phyloP scores from a whole-genome alignment of 495 filamentous ascomycete genomes.

The Aspergillus nanangensis region DNA sequence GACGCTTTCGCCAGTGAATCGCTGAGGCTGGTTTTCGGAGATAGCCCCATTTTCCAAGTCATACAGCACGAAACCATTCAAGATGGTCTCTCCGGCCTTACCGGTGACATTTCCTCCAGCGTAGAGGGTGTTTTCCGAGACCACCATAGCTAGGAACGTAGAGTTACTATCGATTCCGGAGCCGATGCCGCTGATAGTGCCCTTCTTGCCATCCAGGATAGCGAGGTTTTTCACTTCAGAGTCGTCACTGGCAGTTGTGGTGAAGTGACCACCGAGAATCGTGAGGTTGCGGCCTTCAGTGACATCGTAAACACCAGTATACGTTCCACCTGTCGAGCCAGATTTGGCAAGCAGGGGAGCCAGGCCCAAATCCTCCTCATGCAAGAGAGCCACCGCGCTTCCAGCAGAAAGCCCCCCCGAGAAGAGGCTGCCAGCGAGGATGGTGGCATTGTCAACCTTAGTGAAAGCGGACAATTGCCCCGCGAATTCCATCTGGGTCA shows the following conservation, averaged over 20 bases:
- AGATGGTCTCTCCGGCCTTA: slow-evolving; percentile 50
- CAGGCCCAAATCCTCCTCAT: slow-evolving; percentile 43
- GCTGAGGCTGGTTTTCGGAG: slow-evolving; percentile 60
- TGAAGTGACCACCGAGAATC: slow-evolving; percentile 85
- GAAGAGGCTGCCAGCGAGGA: slow-evolving; percentile 75
- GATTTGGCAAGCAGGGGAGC: slow-evolving; percentile 61
- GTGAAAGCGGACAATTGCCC: slow-evolving; percentile 69
- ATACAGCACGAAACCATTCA: slow-evolving; percentile 78
- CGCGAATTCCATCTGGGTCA: slow-evolving; percentile 57
- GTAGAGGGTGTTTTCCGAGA: slow-evolving; percentile 66
- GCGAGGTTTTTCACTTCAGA: slow-evolving; percentile 72
- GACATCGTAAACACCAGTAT: slow-evolving; percentile 72
- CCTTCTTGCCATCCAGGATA: slow-evolving; percentile 61
- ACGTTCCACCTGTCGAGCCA: slow-evolving; percentile 56
- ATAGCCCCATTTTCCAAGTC: slow-evolving; percentile 62
- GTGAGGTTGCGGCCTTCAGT: slow-evolving; percentile 70
- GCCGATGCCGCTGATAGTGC: slow-evolving; percentile 66
- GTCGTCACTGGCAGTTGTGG: slow-evolving; percentile 62
- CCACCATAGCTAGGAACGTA: slow-evolving; percentile 65
- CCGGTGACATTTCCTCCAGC: slow-evolving; percentile 79
- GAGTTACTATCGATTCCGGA: slow-evolving; percentile 65
- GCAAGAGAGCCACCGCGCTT: slow-evolving; percentile 61
- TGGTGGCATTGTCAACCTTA: slow-evolving; percentile 53
- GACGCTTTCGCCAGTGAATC: slow-evolving; percentile 61
- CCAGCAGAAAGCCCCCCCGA: slow-evolving; percentile 64